Evolutionary conservation across 2,329 filamentous ascomycete genomes (phyloP).

Genomic region (Exophiala viscosa): DNA sequence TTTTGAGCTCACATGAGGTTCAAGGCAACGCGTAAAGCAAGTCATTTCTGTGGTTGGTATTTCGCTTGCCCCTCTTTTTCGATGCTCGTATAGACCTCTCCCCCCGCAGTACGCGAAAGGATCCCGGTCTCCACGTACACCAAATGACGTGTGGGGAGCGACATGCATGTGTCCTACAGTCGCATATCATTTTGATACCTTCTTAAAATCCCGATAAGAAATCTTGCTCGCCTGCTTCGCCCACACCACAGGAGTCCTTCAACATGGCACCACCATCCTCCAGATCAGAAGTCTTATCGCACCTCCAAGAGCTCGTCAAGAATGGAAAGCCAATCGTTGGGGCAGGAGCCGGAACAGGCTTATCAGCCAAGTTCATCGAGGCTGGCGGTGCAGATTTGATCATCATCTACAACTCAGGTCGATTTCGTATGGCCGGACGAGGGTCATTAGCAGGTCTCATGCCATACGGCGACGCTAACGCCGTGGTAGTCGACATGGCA

Average conservation of each 20-base stretch:
- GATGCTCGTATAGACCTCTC: too few species aligned
- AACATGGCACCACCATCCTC: constrained; percentile 57
- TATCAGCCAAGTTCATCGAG: constrained; percentile 69
- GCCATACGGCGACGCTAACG: constrained; percentile 69
- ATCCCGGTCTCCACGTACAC: too few species aligned
- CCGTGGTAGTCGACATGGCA: constrained; percentile 67
- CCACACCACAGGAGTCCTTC: background rate
- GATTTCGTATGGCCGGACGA: constrained; percentile 69
- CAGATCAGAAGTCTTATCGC: constrained; percentile 53
- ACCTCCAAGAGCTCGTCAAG: constrained; percentile 53
- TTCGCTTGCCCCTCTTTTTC: too few species aligned
- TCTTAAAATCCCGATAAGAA: too few species aligned
- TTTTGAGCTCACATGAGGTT: too few species aligned
- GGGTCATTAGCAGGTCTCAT: constrained; percentile 67
- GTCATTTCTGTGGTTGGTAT: too few species aligned
- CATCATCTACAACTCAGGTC: constrained; percentile 68
- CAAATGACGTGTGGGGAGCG: too few species aligned
- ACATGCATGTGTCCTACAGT: too few species aligned
- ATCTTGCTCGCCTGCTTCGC: too few species aligned
- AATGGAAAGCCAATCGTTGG: constrained; percentile 60
- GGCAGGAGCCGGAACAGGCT: constrained; percentile 61
- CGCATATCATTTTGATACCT: too few species aligned
- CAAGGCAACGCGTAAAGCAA: too few species aligned
- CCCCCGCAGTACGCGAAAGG: too few species aligned
- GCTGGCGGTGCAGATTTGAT: constrained; percentile 66